Base-by-base conservation (phyloP, 495 filamentous ascomycete genomes). In the Xylona heveae region DNA sequence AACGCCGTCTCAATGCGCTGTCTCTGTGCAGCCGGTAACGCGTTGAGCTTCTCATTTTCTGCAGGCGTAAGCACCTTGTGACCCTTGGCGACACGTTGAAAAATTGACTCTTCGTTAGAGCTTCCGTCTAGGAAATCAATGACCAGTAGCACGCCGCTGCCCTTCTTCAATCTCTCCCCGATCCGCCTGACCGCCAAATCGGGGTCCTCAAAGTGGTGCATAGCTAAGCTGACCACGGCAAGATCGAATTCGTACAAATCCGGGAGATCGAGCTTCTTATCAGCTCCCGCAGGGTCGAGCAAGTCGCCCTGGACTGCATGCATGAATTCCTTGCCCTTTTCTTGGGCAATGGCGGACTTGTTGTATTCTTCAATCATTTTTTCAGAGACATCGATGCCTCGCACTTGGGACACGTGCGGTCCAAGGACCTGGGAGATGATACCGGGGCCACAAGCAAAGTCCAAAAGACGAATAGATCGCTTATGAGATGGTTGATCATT, bases 391-490 rank as follows among this genome's bases (percentile, higher is more conserved):
- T 81, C 75, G 21, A 81, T 52, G 24, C 75, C 75, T 12, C 66
- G 42, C 16, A 68, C 62, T 34, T 66, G 53, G 0, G 62, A 70
- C 6, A 69, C 61, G 35, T 66, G 71, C 4, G 70, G 67, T 8
- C 59, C 64, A 13, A 37, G 25, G 43, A 66, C 65, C 38, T 58
- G 50, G 4, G 67, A 68, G 38, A 78, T 56, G 38, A 58, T 34
- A 3, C 77, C 78, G 12, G 74, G 68, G 3, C 78, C 78, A 37
- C 73, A 80, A 28, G 78, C 78, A 50, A 81, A 84, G 39, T 84
- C 78, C 6, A 84, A 52, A 30, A 80, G 43, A 20, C 61, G 57
- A 26, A 76, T 53, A 18, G 62, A 50, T 35, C 58, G 55, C 26
- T 41, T 50, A n/a, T 52, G 43, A 7, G 47, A 44, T 12, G 37